Conservation (phyloP, 495 filamentous ascomycete species). For the Tuber brumale region DNA sequence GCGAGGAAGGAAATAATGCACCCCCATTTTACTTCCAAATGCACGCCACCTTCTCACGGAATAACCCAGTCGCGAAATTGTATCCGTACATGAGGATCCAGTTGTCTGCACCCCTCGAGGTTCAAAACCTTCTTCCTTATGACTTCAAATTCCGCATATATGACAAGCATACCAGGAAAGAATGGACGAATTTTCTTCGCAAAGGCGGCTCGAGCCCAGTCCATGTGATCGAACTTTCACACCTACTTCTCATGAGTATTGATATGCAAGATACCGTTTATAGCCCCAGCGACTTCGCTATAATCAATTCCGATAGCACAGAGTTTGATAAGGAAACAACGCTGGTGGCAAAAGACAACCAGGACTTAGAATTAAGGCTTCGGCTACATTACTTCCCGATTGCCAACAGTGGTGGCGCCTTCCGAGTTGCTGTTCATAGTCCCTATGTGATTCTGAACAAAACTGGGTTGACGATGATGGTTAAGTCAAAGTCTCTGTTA, state of each 20-base stretch:
- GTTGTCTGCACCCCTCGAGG: constrained; percentile 81
- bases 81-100: constrained; percentile 94
- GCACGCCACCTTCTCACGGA: constrained; percentile 72
- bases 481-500: constrained; percentile 81
- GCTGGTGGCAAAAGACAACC: constrained; percentile 74
- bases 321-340: constrained; percentile 77
- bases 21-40: constrained; percentile 95
- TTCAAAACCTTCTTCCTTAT: constrained; percentile 90
- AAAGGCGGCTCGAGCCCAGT: constrained; percentile 95
- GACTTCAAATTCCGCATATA: constrained; percentile 99
- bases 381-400: constrained; percentile 90
- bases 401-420: constrained; percentile 88
- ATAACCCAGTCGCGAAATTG: constrained; percentile 68
- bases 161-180: constrained; percentile 93
- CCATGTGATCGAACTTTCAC: constrained; percentile 91
- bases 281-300: constrained; percentile 89
- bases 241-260: constrained; percentile 82
- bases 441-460: constrained; percentile 93
- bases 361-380: constrained; percentile 68
- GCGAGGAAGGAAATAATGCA: constrained; percentile 67
- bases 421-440: constrained; percentile 87
- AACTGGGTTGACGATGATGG: constrained; percentile 80
- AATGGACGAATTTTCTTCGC: constrained; percentile 96
- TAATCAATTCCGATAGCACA: constrained; percentile 84
- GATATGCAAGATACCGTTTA: constrained; percentile 95